Percentiles rank a stretch among this genome's conserved stretches.
Conservation (phyloP, 2,329 filamentous ascomycete genomes). For the Fusarium equiseti region DNA sequence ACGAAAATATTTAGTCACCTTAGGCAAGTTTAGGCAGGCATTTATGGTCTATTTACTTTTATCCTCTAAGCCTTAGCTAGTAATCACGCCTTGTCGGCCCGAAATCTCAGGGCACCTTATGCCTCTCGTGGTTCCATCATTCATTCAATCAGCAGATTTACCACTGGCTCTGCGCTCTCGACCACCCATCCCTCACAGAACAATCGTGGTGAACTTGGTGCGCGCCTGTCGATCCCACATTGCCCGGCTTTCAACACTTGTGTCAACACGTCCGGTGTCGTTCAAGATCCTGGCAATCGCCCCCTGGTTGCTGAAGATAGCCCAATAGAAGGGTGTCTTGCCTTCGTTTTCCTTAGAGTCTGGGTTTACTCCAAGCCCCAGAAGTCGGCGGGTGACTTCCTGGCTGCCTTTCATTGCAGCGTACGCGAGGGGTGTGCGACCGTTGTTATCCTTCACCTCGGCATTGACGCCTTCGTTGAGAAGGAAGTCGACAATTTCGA, state of each 20-base stretch:
- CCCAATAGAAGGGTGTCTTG: background rate
- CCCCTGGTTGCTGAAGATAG: background rate
- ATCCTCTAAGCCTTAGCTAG: background rate
- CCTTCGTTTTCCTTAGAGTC: background rate
- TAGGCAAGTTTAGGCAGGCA: background rate
- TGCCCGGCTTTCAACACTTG: background rate
- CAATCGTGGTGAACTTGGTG: accelerated
- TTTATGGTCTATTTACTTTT: background rate
- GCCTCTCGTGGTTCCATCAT: background rate
- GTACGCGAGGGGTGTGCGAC: background rate
- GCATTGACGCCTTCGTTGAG: no score
- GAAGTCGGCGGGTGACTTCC: background rate
- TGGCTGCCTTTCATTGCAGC: background rate
- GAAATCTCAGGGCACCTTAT: background rate
- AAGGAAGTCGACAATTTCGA: no score
- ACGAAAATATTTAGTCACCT: background rate
- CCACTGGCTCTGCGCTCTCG: no score
- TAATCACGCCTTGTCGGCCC: no score
- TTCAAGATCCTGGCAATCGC: background rate
- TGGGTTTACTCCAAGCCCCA: background rate
- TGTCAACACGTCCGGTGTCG: background rate
- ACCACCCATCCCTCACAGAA: background rate
- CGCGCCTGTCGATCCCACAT: background rate
- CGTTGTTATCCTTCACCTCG: background rate
- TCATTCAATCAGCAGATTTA: no score